Conservation (phyloP, 2,329 filamentous ascomycete genomes). For the Penicillium fuscoglaucum region DNA sequence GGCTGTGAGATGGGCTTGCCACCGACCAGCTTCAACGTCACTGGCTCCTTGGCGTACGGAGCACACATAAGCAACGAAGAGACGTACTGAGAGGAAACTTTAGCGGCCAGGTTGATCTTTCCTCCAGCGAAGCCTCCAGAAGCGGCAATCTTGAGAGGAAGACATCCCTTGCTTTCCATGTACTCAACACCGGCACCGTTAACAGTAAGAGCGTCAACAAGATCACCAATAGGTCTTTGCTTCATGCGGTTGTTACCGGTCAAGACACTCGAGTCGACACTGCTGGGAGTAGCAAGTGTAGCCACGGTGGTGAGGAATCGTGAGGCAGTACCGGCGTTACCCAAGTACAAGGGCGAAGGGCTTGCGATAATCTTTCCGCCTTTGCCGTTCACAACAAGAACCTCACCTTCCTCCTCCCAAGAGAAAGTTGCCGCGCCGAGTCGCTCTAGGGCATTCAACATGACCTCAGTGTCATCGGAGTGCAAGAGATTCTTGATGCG, state of each 20-base stretch:
- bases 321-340: slow-evolving; percentile 94
- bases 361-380: slow-evolving; percentile 82
- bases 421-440: slow-evolving; percentile 84
- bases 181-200: slow-evolving; percentile 91
- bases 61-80: slow-evolving; percentile 96
- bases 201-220: slow-evolving; percentile 82
- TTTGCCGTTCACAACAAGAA: slow-evolving; percentile 84
- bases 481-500: slow-evolving; percentile 89
- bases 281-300: slow-evolving; percentile 70
- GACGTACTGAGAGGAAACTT: slow-evolving; percentile 98
- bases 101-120: slow-evolving; percentile 86
- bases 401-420: slow-evolving; percentile 93
- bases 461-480: slow-evolving; percentile 95
- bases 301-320: slow-evolving; percentile 92
- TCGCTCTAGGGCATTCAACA: slow-evolving; percentile 86
- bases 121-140: slow-evolving; percentile 82
- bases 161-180: slow-evolving; percentile 75
- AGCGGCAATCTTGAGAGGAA: slow-evolving; percentile 80
- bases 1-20: slow-evolving; percentile 95
- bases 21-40: slow-evolving; percentile 87
- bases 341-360: slow-evolving; percentile 78
- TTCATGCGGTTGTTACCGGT: slow-evolving; percentile 98
- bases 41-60: slow-evolving; percentile 90
- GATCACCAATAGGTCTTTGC: slow-evolving; percentile 84
- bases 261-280: slow-evolving; percentile 69